Evolutionary conservation across 2,329 filamentous ascomycete genomes (phyloP).

Genomic region (Verruconis gallopava): DNA sequence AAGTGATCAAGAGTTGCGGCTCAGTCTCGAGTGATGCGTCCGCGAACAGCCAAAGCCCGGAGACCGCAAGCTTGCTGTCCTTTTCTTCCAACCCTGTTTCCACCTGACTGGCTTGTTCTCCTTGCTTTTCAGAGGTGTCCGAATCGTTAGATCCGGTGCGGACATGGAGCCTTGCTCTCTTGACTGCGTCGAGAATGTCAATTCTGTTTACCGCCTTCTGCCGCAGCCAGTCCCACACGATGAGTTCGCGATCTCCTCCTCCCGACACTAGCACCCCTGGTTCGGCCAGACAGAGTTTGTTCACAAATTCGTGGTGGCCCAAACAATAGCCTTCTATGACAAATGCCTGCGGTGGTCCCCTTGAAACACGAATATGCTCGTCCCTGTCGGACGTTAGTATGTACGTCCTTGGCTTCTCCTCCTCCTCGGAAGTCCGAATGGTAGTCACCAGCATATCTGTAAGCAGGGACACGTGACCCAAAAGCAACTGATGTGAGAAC

Average conservation of each 20-base stretch:
- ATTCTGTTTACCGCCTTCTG: conserved; percentile 42
- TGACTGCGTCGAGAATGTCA: conserved; percentile 3
- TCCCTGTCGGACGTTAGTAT: conserved; percentile 58
- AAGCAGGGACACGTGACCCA: conserved; percentile 92
- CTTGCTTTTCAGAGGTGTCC: neutral
- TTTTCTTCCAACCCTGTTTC: conserved; percentile 4
- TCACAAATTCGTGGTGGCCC: conserved; percentile 77
- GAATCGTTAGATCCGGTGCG: conserved; percentile 2
- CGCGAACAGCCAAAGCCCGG: conserved; percentile 6
- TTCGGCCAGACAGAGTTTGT: conserved; percentile 54
- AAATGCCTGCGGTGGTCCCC: conserved; percentile 69
- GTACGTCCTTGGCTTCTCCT: conserved; percentile 34
- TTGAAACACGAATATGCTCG: conserved; percentile 79
- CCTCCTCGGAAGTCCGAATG: conserved; percentile 26
- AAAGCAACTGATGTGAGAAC: conserved; percentile 65
- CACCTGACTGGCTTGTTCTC: conserved; percentile 1
- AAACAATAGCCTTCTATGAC: conserved; percentile 84
- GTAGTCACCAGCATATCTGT: conserved; percentile 54
- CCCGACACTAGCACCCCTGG: conserved; percentile 65
- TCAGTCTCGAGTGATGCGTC: conserved; percentile 5
- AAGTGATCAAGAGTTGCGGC: conserved; percentile 25
- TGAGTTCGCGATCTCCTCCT: conserved; percentile 68
- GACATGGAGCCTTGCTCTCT: conserved; percentile 11
- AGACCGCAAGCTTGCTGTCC: conserved; percentile 6
- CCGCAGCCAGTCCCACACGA: conserved; percentile 69